These are phyloP conservation scores for Claviceps arundinis DNA, from an alignment of 2,329 filamentous ascomycete genomes.

Conservation along the genomic window DNA sequence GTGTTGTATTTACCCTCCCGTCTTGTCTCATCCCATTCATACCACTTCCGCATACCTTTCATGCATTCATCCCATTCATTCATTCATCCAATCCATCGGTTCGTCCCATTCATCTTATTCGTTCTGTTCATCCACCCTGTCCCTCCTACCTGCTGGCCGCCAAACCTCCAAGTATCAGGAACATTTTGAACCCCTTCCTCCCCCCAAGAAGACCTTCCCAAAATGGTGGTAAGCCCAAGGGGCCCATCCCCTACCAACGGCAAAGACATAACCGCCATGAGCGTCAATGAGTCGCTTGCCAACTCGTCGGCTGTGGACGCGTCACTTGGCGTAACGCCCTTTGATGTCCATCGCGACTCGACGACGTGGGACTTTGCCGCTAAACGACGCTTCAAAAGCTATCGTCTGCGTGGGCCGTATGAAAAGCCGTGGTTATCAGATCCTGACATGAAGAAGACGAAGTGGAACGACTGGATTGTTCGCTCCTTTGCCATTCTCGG, in stretches of 20 bases:
- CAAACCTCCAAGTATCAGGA: neutral
- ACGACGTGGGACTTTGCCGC: constrained; percentile 3
- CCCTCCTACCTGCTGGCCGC: neutral
- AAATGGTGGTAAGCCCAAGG: neutral
- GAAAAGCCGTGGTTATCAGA: constrained; percentile 27
- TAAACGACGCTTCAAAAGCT: constrained; percentile 18
- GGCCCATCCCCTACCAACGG: neutral
- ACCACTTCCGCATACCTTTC: no score
- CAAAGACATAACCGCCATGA: neutral
- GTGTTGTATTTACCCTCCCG: no score
- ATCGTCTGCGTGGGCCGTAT: constrained; percentile 19
- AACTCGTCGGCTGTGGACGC: neutral
- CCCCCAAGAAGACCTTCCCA: neutral
- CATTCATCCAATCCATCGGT: no score
- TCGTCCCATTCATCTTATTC: no score
- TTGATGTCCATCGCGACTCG: neutral
- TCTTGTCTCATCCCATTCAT: no score
- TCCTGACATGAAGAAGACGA: constrained; percentile 18
- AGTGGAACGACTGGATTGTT: constrained; percentile 23
- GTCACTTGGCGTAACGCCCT: neutral
- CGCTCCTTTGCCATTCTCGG: constrained; percentile 19
- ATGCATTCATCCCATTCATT: no score
- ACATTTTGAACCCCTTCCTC: no score
- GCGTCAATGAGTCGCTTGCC: neutral
- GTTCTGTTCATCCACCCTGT: neutral